phyloP scores from a whole-genome alignment of 2,329 filamentous ascomycete genomes.

The Stagonosporopsis vannaccii region DNA sequence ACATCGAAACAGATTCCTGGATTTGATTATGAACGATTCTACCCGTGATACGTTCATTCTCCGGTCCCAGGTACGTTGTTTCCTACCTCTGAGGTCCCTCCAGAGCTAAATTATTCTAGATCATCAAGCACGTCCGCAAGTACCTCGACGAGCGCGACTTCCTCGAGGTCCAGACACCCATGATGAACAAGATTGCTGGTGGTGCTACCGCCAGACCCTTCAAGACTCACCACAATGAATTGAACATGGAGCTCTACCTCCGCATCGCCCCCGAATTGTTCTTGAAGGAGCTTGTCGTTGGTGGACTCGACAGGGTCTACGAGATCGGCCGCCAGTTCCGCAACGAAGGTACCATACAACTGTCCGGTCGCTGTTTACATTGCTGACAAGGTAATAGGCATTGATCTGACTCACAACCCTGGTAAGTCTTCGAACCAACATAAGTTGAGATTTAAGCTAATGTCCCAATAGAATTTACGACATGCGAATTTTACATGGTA shows the following conservation, averaged over 20 bases:
- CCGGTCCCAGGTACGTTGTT: neutral
- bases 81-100: neutral
- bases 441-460: neutral
- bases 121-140: slow-evolving; percentile 84
- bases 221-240: slow-evolving; percentile 93
- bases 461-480: slow-evolving; percentile 74
- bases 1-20: slow-evolving; percentile 91
- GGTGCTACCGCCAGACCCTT: slow-evolving; percentile 96
- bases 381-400: slow-evolving; percentile 49
- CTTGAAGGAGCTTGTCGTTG: slow-evolving; percentile 95
- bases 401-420: slow-evolving; percentile 94
- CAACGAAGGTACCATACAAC: slow-evolving; percentile 72
- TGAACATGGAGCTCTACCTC: slow-evolving; percentile 94
- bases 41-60: slow-evolving; percentile 79
- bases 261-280: slow-evolving; percentile 94
- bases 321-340: slow-evolving; percentile 95
- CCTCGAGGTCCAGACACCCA: slow-evolving; percentile 90
- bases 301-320: slow-evolving; percentile 92
- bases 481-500: slow-evolving; percentile 88
- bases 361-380: neutral
- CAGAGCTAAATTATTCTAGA: slow-evolving; percentile 75
- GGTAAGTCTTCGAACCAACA: neutral
- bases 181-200: slow-evolving; percentile 95
- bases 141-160: slow-evolving; percentile 92
- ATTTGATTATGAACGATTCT: slow-evolving; percentile 94